Base-by-base conservation (phyloP, 1,284 basidiomycete genomes). In the Naganishia cerealis region DNA sequence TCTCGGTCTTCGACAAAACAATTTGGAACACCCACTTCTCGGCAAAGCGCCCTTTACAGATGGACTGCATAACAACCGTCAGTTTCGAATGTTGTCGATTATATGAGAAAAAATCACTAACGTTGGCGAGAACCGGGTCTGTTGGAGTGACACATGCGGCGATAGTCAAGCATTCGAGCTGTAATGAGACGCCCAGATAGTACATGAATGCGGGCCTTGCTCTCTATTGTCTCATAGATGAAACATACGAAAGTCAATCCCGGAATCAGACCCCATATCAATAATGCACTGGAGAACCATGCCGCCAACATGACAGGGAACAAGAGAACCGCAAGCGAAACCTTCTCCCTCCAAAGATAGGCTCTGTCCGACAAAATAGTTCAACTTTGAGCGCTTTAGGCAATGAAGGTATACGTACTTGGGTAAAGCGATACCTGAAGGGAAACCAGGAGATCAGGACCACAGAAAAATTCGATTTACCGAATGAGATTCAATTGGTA, bases 121-220 rank as follows among this genome's bases (percentile, higher is more conserved):
- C 90, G n/a, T 91, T 90, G 1, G 92, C 90, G 46, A 94, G 85
- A 72, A 94, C 93, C 24, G 95, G 96, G 79, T 99, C 96, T 1
- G 95, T 99, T 0, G 95, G 95, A 0, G 95, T 97, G 24, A 97
- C 87, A 79, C 93, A 96, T 0, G 94, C 91, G 10, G 90, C 92
- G 62, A 98, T 87, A 42, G 90, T 90, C 73, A 97, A 84, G 67
- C 87, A 86, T 39, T 91, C 91, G 48, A 94, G 84, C 67, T 70
- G 40, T 18, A 26, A 24, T 21, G 38, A 36, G 12, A 18, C 16
- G 24, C 50, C 38, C 18, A 24, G 1, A 8, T 46, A 8, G 7
- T 4, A 50, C 3, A 40, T 43, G 15, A 62, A 52, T n/a, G 26
- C 16, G 18, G n/a, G 29, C 21, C 1, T 18, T 10, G 7, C 10